phyloP scores from a whole-genome alignment of 1,284 basidiomycete species.

The Austroboletus niveus region DNA sequence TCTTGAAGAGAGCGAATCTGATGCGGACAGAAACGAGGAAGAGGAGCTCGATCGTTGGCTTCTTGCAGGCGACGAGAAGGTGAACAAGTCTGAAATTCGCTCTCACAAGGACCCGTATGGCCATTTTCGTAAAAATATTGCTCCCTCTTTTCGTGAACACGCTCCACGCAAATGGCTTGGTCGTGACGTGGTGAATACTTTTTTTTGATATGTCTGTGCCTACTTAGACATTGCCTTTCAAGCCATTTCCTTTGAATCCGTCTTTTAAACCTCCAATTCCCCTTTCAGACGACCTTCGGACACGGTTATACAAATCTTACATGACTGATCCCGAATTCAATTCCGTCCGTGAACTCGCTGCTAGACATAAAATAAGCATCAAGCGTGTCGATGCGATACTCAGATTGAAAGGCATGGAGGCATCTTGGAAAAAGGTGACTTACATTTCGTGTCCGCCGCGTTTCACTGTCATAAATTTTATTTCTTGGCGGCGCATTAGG shows the following conservation, averaged over 20 bases:
- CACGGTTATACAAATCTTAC: slow-evolving; percentile 53
- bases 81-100: slow-evolving; percentile 18
- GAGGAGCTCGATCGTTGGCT: slow-evolving; percentile 13
- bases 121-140: slow-evolving; percentile 19
- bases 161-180: slow-evolving; percentile 58
- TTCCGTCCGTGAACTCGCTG: slow-evolving; percentile 59
- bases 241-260: slow-evolving; percentile 83
- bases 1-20: slow-evolving; percentile 3
- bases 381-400: slow-evolving; percentile 79
- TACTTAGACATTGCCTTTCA: slow-evolving; percentile 9
- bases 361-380: slow-evolving; percentile 61
- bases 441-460: slow-evolving; percentile 6
- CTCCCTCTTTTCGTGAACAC: slow-evolving; percentile 23
- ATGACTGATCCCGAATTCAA: slow-evolving; percentile 56
- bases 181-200: slow-evolving; percentile 46
- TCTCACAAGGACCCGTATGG: slow-evolving; percentile 12
- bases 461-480: slow-evolving; percentile 12
- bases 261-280: slow-evolving; percentile 78
- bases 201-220: slow-evolving; percentile 2
- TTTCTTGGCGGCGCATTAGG: slow-evolving; percentile 32
- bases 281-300: slow-evolving; percentile 58
- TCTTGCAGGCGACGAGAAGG: slow-evolving; percentile 10
- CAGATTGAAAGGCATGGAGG: slow-evolving; percentile 74
- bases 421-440: slow-evolving; percentile 63
- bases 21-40: slow-evolving; percentile 5